Base-by-base conservation (phyloP, 2,329 filamentous ascomycete species). In the Clarireedia sp. region DNA sequence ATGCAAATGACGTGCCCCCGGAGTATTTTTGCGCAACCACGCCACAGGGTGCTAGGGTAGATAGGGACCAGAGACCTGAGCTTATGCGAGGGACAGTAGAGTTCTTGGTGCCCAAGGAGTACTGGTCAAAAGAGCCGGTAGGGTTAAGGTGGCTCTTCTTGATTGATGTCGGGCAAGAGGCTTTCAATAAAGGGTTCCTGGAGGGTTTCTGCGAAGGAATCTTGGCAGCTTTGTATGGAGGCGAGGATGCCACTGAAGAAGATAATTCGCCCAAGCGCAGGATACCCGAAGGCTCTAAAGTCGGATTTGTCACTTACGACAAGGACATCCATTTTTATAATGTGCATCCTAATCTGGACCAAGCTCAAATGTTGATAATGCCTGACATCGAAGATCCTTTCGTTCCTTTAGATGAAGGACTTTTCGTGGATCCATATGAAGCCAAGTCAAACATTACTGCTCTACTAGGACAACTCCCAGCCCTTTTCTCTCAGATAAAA, bases 311-410 rank as follows among this genome's bases (percentile, higher is more conserved):
- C 60, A 96, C 94, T 1, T 99, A 87, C 69, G 94, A 99, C 74
- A 92, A 90, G 71, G 90, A 96, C 65, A 87, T 99, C 57, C 94
- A 99, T 69, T 99, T 97, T 70, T 99, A 97, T 76, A 97, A 97
- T 67, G 83, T 96, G 64, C 90, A 85, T 66, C 73, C 90, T 38
- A 79, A 79, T 41, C 76, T 96, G 43, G 86, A 94, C 54, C 85
- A 90, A 72, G 90, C 94, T 9, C 94, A 99, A 68, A 96, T 99
- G 90, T 83, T 99, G 77, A 91, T 99, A 50, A 96, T 99, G 89
- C 89, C 94, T 3, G 94, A 99, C 68, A 80, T 99, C 48, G 91
- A 97, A 66, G 94, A 99, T 63, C 94, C 94, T 0, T 99, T 99
- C 69, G 84, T 97, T 16, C 91, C 94, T 2, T 77, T 99, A 17